A percentile compares a stretch with the other conserved stretches of the same genome.
phyloP scores from a whole-genome alignment of 495 filamentous ascomycete species.

The Neurospora sp. region DNA sequence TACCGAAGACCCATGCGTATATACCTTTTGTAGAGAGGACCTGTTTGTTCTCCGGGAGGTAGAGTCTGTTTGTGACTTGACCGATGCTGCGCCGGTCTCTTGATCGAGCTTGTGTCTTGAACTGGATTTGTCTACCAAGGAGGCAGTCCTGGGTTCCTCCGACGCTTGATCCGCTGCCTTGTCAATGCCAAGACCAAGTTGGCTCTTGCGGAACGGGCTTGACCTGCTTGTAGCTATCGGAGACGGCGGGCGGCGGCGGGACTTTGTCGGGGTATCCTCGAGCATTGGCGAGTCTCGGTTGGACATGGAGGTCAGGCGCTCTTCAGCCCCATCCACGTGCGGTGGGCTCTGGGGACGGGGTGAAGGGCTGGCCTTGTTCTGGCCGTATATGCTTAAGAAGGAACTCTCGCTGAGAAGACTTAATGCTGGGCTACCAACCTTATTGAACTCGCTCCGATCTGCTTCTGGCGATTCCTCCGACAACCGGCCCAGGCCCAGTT shows the following conservation, averaged over 20 bases:
- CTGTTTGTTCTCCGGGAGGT: background rate
- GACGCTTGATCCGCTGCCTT: background rate
- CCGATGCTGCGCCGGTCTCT: background rate
- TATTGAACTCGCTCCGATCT: constrained; percentile 19
- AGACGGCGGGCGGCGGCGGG: constrained; percentile 8
- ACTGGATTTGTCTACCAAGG: background rate
- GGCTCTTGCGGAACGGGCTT: constrained; percentile 25
- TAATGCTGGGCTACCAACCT: constrained; percentile 51
- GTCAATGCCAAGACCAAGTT: background rate
- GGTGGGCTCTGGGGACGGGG: background rate
- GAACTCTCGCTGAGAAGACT: constrained; percentile 75
- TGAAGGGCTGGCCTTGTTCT: constrained; percentile 20
- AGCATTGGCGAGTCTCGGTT: constrained; percentile 1
- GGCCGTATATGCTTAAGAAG: constrained; percentile 58
- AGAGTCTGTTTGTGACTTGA: background rate
- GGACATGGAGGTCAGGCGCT: background rate
- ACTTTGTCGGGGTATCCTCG: constrained; percentile 10
- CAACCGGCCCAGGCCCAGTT: constrained; percentile 28
- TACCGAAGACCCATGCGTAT: constrained; percentile 24
- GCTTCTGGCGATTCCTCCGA: constrained; percentile 23
- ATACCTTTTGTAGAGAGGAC: constrained; percentile 23
- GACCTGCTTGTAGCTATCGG: constrained; percentile 8
- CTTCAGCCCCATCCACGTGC: constrained; percentile 19
- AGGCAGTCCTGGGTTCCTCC: background rate
- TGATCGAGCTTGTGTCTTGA: background rate